Percentiles rank a stretch among this genome's conserved stretches.
phyloP scores from a whole-genome alignment of 1,284 basidiomycete species.

The Takashimella tepidaria region DNA sequence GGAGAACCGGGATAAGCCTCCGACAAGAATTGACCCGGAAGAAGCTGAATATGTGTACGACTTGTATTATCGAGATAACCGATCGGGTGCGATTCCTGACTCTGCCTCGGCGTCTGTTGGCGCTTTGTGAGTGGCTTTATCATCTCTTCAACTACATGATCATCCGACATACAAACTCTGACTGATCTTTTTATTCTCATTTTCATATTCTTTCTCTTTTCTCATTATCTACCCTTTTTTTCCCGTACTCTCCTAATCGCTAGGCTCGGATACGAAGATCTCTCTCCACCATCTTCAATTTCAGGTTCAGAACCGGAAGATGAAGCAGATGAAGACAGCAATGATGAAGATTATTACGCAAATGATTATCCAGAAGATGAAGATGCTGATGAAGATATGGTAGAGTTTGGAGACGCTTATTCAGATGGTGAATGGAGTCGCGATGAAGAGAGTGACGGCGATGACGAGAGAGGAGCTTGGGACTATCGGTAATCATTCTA shows the following conservation, averaged over 20 bases:
- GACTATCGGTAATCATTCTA: conserved; percentile 29
- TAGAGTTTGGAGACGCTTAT: conserved; percentile 32
- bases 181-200: too few species aligned
- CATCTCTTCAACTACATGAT: too few species aligned
- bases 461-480: conserved; percentile 28
- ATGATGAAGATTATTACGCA: conserved; percentile 49
- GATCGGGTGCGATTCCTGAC: conserved; percentile 9
- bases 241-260: neutral
- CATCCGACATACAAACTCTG: too few species aligned
- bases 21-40: neutral
- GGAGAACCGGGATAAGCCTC: conserved; percentile 7
- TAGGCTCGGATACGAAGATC: conserved; percentile 41
- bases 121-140: conserved; percentile 37
- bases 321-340: conserved; percentile 49
- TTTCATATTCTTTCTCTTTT: neutral
- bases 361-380: conserved; percentile 50
- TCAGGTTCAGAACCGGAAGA: conserved; percentile 45
- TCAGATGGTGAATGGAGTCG: conserved; percentile 27
- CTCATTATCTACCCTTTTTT: conserved; percentile 1
- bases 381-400: conserved; percentile 46
- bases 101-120: conserved; percentile 21
- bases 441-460: conserved; percentile 17
- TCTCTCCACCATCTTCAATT: conserved; percentile 33
- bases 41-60: conserved; percentile 48
- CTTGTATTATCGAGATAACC: conserved; percentile 45